These are phyloP conservation scores for Ceratobasidium papillatum DNA, from an alignment of 1,284 basidiomycete species.

Conservation along the genomic window DNA sequence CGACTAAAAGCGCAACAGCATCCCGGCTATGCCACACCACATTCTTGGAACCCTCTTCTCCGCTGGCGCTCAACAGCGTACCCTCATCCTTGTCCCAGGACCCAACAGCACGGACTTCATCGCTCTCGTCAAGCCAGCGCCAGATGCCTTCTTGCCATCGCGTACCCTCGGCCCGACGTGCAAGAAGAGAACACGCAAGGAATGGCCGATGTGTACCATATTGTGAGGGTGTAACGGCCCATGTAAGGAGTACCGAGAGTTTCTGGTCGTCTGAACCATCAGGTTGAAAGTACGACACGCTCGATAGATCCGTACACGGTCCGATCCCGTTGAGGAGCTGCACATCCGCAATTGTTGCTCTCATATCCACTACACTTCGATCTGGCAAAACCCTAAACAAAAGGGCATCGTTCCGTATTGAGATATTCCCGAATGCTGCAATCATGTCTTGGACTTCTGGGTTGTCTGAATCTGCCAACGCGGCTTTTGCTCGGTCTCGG, in stretches of 20 bases:
- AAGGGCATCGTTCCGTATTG: conserved; percentile 77
- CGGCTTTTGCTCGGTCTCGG: conserved; percentile 37
- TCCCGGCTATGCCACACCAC: conserved; percentile 76
- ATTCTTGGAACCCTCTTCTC: conserved; percentile 75
- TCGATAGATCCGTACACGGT: conserved; percentile 70
- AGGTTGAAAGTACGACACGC: conserved; percentile 66
- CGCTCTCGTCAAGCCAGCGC: conserved; percentile 29
- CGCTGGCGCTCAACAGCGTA: conserved; percentile 60
- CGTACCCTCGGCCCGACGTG: conserved; percentile 67
- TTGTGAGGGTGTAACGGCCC: conserved; percentile 85
- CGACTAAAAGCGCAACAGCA: conserved; percentile 74
- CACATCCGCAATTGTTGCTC: conserved; percentile 76
- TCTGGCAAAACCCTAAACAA: conserved; percentile 73
- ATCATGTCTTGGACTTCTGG: conserved; percentile 53
- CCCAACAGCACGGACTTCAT: conserved; percentile 22
- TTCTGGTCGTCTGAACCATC: conserved; percentile 59
- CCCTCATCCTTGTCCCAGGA: conserved; percentile 54
- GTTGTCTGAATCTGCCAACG: conserved; percentile 44
- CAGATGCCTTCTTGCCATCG: conserved; percentile 67
- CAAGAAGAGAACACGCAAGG: conserved; percentile 78
- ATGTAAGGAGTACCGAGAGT: conserved; percentile 82
- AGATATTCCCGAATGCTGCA: conserved; percentile 61
- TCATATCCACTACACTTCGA: conserved; percentile 64
- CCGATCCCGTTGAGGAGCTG: conserved; percentile 86
- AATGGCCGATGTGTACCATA: conserved; percentile 87